Evolutionary conservation across 495 filamentous ascomycete species (phyloP), one percentile per base, ranked within the genome.

Genomic region (Penicillium turbatum): DNA sequence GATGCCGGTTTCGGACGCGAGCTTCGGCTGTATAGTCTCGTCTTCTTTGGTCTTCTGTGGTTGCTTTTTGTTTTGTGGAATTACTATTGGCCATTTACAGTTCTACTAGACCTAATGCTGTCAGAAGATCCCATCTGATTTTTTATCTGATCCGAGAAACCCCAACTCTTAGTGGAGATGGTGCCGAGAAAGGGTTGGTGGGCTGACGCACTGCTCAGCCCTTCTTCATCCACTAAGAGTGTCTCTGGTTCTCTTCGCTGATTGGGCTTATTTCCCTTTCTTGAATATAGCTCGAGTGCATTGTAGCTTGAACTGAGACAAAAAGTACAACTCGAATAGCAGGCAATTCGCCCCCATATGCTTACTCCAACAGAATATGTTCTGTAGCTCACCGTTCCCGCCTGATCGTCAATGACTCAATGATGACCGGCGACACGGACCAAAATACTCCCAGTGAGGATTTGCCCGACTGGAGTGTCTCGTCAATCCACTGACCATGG

Each of bases 1-100:
- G 63, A 66, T 59, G 39, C 61, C 64, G 64, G 61, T 65, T 56
- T 67, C 64, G 64, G 63, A 66, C 55, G 45, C 19, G 34, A 32
- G 21, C 44, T 31, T 59, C 57, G 57, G 56, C 40, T 53, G 48
- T 26, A 21, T 27, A n/a, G 32, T 48, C 32, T 34, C 13, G 3
- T 24, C 12, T 43, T 43, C 24, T 43, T 31, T 27, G 19, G 13
- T 48, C 30, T 26, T 48, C 32, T 48, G 12, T 17, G 8, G 10
- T 0, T 15, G n/a, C 11, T 49, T 49, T 10, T 30, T 30, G 19
- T 38, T 27, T 2, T 48, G 12, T n/a, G 9, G 3, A 38, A 16
- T 48, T 37, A 24, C 21, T 11, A 49, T 49, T 49, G 46, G 46
- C 15, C 32, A 19, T 16, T 17, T 11, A 13, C 24, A 9, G 8